phyloP scores from a whole-genome alignment of 2,329 filamentous ascomycete species.

The Beauveria sp. region DNA sequence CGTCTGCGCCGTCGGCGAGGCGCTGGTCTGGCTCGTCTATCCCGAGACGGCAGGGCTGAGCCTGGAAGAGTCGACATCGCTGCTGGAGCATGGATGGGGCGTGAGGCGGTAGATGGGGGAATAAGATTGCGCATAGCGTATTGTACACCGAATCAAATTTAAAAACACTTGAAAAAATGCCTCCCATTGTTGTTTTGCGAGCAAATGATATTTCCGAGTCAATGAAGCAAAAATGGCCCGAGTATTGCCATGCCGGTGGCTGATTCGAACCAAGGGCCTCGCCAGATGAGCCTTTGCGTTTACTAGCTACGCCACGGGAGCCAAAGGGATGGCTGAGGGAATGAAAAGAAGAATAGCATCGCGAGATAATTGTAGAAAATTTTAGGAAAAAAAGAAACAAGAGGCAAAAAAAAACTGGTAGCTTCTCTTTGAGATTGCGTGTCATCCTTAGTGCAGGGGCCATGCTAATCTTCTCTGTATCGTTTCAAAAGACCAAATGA shows the following conservation, averaged over 20 bases:
- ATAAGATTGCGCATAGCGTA: neutral
- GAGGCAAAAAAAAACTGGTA: conserved; percentile 10
- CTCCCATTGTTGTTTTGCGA: neutral
- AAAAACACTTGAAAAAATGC: neutral
- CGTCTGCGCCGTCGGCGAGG: conserved; percentile 63
- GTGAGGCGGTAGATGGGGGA: conserved; percentile 29
- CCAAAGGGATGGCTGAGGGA: neutral
- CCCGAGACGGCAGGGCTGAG: conserved; percentile 78
- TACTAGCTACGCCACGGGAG: conserved; percentile 1
- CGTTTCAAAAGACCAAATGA: conserved; percentile 12
- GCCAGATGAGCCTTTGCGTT: neutral
- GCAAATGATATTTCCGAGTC: neutral
- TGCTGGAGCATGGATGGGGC: conserved; percentile 69
- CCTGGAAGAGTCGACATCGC: conserved; percentile 68
- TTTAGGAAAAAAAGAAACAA: neutral
- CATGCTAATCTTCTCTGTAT: conserved; percentile 74
- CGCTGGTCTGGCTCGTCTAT: conserved; percentile 65
- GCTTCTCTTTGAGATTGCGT: conserved; percentile 12
- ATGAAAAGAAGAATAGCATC: neutral
- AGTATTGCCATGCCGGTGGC: neutral
- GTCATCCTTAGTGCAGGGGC: conserved; percentile 79
- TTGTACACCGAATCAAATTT: neutral
- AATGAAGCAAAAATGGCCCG: neutral
- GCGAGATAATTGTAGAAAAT: neutral
- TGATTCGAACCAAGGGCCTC: neutral